Evolutionary conservation across 441 rosid genomes (phyloP).

Genomic region (Eugenia klotzschiana): DNA sequence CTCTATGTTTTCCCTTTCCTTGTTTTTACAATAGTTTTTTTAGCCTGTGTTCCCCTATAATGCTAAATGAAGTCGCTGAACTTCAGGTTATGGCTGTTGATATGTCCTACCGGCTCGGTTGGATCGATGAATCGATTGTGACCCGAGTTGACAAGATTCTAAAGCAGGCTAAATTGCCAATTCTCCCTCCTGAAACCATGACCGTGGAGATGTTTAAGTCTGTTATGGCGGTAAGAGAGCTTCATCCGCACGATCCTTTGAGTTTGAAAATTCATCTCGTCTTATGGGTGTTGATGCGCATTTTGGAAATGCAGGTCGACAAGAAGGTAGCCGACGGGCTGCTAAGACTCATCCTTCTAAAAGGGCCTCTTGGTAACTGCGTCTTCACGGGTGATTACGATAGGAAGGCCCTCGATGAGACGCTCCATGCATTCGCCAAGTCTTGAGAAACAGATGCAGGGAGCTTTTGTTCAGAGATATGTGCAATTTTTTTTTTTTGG

Average conservation of each 20-base stretch:
- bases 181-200: slow-evolving; percentile 62
- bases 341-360: slow-evolving; percentile 78
- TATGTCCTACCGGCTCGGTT: slow-evolving; percentile 95
- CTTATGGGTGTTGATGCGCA: not conserved
- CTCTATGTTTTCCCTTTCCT: not conserved
- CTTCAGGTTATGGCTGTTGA: slow-evolving; percentile 16
- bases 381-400: slow-evolving; percentile 89
- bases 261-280: not conserved
- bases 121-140: slow-evolving; percentile 82
- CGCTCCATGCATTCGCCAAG: slow-evolving; percentile 65
- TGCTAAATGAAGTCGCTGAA: not conserved
- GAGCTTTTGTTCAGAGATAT: not conserved
- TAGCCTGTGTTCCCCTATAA: not conserved
- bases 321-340: slow-evolving; percentile 96
- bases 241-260: not conserved
- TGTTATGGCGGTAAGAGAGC: slow-evolving; percentile 73
- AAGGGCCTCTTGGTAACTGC: slow-evolving; percentile 84
- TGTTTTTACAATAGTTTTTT: not conserved
- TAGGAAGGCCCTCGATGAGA: slow-evolving; percentile 67
- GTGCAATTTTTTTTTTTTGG: not conserved
- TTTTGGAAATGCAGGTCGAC: slow-evolving; percentile 48
- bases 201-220: slow-evolving; percentile 91
- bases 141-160: slow-evolving; percentile 50
- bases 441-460: slow-evolving; percentile 14
- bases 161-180: slow-evolving; percentile 60